Conservation (phyloP, 2,329 filamentous ascomycete species). For the Fusarium incarnatum region DNA sequence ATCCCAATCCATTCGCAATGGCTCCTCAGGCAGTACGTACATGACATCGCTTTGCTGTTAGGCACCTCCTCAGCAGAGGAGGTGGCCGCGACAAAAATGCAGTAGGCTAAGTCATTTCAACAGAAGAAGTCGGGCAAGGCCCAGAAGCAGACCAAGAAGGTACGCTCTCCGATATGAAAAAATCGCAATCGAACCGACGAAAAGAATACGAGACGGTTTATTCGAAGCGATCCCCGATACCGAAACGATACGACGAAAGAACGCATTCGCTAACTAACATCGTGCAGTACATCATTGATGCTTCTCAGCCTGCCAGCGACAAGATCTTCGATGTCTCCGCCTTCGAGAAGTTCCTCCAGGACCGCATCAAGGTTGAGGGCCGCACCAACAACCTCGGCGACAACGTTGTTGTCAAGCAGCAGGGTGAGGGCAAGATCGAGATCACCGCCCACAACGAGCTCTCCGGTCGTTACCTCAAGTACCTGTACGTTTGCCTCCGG, state of each 20-base stretch:
- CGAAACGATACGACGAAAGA: constrained; percentile 3
- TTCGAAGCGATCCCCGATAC: background rate
- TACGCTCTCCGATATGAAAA: constrained; percentile 53
- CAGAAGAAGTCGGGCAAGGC: constrained; percentile 75
- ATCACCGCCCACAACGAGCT: constrained; percentile 97
- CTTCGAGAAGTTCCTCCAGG: constrained; percentile 99
- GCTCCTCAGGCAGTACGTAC: constrained; percentile 89
- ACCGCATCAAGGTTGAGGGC: constrained; percentile 99
- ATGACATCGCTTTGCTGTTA: constrained; percentile 90
- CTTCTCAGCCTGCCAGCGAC: constrained; percentile 96
- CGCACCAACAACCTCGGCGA: constrained; percentile 98
- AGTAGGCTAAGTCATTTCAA: constrained; percentile 92
- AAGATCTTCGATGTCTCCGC: constrained; percentile 99
- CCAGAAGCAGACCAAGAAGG: constrained; percentile 90
- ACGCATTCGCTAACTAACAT: constrained; percentile 28
- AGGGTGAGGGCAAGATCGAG: constrained; percentile 97
- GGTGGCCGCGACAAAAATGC: constrained; percentile 61
- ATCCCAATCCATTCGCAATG: constrained; percentile 70
- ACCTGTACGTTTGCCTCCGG: constrained; percentile 76
- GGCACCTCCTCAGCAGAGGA: constrained; percentile 60
- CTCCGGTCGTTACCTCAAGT: constrained; percentile 99
- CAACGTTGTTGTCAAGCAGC: constrained; percentile 87
- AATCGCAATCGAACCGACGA: background rate
- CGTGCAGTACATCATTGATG: constrained; percentile 95
- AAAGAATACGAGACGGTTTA: constrained; percentile 1